Percentiles rank a stretch among this genome's conserved stretches.
These are phyloP conservation scores for Naganishia vishniacii DNA, from an alignment of 768 basidiomycete genomes.

Conservation along the genomic window DNA sequence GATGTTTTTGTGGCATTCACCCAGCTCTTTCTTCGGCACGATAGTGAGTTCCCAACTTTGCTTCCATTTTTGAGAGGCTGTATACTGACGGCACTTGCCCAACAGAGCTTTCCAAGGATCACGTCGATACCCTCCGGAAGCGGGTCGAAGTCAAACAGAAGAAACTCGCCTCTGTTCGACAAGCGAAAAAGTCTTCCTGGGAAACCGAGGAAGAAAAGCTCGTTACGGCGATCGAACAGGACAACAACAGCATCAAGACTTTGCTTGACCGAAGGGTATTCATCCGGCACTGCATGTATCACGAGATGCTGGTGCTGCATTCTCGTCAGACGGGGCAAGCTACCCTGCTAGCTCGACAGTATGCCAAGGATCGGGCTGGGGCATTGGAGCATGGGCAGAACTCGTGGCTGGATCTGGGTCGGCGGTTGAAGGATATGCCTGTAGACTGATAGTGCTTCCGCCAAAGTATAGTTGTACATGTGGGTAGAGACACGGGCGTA, in stretches of 20 bases:
- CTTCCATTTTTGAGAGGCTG: not conserved
- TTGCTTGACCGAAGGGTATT: constrained; percentile 75
- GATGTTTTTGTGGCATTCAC: constrained; percentile 81
- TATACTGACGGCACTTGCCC: not conserved
- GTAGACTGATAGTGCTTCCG: constrained; percentile 70
- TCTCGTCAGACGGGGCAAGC: constrained; percentile 80
- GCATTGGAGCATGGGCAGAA: constrained; percentile 60
- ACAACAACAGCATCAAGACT: constrained; percentile 71
- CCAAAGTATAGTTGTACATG: too few species aligned
- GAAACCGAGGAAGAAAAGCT: constrained; percentile 76
- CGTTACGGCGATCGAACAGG: constrained; percentile 66
- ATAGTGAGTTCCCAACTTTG: constrained; percentile 52
- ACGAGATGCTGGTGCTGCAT: constrained; percentile 88
- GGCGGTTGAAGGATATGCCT: constrained; percentile 74
- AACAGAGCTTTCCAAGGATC: constrained; percentile 66
- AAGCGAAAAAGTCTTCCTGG: constrained; percentile 73
- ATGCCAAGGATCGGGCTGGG: constrained; percentile 67
- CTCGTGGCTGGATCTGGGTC: constrained; percentile 70
- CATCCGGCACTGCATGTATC: constrained; percentile 88
- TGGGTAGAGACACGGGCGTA: too few species aligned
- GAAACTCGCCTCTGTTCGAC: constrained; percentile 70
- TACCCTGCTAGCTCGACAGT: constrained; percentile 64
- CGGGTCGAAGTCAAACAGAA: constrained; percentile 69
- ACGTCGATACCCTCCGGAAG: constrained; percentile 80
- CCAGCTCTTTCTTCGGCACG: constrained; percentile 78